A percentile compares a stretch with the other conserved stretches of the same genome.
These are phyloP conservation scores for Zea luxurians DNA, from an alignment of 176 grass and related monocot genomes.

Conservation along the genomic window DNA sequence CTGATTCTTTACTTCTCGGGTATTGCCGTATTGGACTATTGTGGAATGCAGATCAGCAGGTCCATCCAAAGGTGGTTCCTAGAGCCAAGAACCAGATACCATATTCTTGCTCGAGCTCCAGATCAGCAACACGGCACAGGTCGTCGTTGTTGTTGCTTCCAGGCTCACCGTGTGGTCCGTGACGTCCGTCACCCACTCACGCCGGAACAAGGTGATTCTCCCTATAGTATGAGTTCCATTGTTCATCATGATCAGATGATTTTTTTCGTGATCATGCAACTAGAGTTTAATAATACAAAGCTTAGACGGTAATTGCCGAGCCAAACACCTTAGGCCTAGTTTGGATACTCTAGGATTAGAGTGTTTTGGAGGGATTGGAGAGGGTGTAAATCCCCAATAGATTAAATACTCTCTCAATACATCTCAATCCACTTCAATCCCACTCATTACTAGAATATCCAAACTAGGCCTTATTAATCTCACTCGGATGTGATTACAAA, in stretches of 20 bases:
- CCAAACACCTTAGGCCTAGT: no score
- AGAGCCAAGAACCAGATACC: neutral
- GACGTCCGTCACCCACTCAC: neutral
- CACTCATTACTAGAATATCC: no score
- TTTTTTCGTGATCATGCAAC: no score
- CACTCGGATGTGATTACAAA: no score
- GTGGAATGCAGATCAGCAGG: neutral
- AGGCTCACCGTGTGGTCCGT: neutral
- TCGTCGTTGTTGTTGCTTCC: neutral
- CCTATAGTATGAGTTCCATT: neutral
- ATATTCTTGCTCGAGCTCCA: neutral
- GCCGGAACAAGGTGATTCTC: neutral
- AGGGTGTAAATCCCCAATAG: no score
- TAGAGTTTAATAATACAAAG: no score
- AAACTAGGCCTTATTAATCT: no score
- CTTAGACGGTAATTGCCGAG: no score
- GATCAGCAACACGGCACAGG: neutral
- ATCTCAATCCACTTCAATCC: no score
- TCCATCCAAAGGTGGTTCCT: neutral
- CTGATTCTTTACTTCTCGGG: neutral
- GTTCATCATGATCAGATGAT: neutral
- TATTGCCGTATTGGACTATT: neutral
- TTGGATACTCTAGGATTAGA: no score
- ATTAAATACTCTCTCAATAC: no score
- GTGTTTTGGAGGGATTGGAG: no score